These are phyloP conservation scores for Postia placenta DNA, from an alignment of 768 basidiomycete genomes.

Conservation along the genomic window DNA sequence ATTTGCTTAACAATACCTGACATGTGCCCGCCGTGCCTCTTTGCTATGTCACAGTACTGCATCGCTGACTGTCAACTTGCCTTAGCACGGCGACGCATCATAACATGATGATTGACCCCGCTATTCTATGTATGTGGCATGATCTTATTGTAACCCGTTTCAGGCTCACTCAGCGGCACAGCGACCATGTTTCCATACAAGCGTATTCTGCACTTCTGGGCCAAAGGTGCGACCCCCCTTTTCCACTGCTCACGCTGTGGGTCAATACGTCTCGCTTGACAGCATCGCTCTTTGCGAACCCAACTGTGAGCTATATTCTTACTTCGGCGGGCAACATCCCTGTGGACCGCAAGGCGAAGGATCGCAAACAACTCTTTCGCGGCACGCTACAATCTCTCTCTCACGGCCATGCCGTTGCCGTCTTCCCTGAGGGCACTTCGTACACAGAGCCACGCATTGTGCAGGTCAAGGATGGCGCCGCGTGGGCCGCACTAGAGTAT, in stretches of 20 bases:
- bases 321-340: slow-evolving; percentile 95
- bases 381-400: slow-evolving; percentile 85
- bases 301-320: slow-evolving; percentile 65
- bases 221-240: slow-evolving; percentile 58
- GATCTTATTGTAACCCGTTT: too few species aligned
- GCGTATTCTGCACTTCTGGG: slow-evolving; percentile 88
- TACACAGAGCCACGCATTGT: slow-evolving; percentile 93
- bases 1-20: not conserved
- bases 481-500: slow-evolving; percentile 95
- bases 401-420: slow-evolving; percentile 76
- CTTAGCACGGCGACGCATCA: slow-evolving; percentile 79
- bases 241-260: slow-evolving; percentile 6
- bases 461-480: slow-evolving; percentile 89
- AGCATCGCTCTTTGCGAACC: slow-evolving; percentile 81
- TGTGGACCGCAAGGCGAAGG: slow-evolving; percentile 91
- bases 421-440: slow-evolving; percentile 92
- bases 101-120: slow-evolving; percentile 94
- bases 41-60: too few species aligned
- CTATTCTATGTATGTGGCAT: slow-evolving; percentile 64
- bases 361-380: slow-evolving; percentile 81
- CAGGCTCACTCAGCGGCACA: too few species aligned
- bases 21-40: not conserved
- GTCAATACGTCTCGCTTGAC: not conserved
- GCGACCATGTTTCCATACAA: slow-evolving; percentile 78
- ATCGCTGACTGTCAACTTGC: not conserved